Evolutionary conservation across 441 rosid species (phyloP).

Genomic region (Brassica hybrid): DNA sequence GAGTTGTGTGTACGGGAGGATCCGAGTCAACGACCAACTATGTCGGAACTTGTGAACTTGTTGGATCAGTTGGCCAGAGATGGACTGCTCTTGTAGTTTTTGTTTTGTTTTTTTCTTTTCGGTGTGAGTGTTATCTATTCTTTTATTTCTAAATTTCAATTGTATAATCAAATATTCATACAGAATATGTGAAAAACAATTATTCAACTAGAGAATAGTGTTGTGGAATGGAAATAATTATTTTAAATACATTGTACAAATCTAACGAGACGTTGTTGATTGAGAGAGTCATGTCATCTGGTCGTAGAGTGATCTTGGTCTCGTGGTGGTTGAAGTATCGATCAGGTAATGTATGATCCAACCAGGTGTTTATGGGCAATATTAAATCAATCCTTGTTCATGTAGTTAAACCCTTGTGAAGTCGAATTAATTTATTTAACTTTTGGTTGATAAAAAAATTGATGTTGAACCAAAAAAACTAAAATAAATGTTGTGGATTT

Average conservation of each 20-base stretch:
- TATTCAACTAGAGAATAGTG: constrained; percentile 1
- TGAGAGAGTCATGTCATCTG: no score
- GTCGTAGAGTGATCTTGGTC: no score
- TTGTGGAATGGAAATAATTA: not conserved
- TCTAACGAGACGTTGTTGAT: not conserved
- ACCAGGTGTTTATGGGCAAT: no score
- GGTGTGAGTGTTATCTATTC: constrained; percentile 8
- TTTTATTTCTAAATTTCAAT: constrained; percentile 19
- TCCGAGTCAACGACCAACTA: constrained; percentile 63
- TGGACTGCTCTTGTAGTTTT: constrained; percentile 56
- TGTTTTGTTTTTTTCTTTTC: not conserved
- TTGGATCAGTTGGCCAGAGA: constrained; percentile 72
- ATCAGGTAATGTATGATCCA: no score
- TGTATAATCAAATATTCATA: constrained; percentile 1
- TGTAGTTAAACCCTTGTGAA: no score
- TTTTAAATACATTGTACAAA: not conserved
- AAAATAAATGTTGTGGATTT: not conserved
- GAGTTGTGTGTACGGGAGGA: constrained; percentile 62
- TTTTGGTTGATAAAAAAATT: no score
- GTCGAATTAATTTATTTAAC: no score
- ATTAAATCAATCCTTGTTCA: no score
- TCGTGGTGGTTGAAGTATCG: no score
- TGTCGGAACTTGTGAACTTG: constrained; percentile 58
- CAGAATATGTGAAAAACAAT: not conserved
- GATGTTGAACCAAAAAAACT: no score